Evolutionary conservation across 202 grass and related monocot genomes (phyloP).

Genomic region (Schoenoplectus triqueter): DNA sequence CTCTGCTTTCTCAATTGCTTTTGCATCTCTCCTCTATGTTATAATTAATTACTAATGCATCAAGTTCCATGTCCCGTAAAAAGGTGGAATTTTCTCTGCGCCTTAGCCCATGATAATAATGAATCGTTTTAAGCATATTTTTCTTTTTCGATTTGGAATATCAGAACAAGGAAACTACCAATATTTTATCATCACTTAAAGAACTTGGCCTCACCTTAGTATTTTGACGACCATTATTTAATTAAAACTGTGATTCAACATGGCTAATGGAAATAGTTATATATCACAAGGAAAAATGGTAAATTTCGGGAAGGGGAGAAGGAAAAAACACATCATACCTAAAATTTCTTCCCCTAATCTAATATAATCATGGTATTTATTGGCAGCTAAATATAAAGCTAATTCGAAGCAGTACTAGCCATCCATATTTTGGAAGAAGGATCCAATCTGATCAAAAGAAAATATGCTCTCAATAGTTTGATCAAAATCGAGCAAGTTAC

Average conservation of each 20-base stretch:
- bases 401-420: not conserved
- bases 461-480: conserved; percentile 2
- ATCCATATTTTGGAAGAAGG: not conserved
- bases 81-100: no score
- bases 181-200: not conserved
- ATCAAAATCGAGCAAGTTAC: not conserved
- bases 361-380: conserved; percentile 20
- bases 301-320: not conserved
- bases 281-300: not conserved
- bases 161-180: not conserved
- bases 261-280: not conserved
- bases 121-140: no score
- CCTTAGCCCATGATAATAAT: no score
- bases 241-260: not conserved
- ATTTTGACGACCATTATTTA: not conserved
- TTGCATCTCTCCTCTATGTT: no score
- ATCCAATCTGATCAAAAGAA: not conserved
- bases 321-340: not conserved
- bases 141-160: no score
- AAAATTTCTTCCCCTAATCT: not conserved
- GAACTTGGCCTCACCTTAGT: not conserved
- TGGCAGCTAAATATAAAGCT: not conserved
- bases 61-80: no score
- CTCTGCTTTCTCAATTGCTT: no score
- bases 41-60: no score